Percentiles rank a stretch among this genome's conserved stretches.
These are phyloP conservation scores for Pneumocystis oryctolagi DNA, from an alignment of 1,139 yeast species.

Conservation along the genomic window DNA sequence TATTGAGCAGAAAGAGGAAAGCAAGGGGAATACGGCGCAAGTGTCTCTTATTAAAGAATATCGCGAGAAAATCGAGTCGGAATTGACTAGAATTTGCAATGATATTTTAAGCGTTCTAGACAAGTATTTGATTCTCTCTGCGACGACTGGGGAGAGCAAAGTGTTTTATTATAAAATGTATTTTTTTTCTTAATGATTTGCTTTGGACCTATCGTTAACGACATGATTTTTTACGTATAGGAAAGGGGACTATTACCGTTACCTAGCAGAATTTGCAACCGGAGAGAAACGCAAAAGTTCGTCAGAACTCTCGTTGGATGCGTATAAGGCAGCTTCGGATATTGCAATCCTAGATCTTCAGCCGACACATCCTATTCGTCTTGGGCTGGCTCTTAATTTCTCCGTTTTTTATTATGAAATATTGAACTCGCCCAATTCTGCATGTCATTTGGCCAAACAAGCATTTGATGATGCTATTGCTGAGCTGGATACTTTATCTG, in stretches of 20 bases:
- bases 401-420: slow-evolving; percentile 97
- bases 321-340: slow-evolving; percentile 89
- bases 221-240: slow-evolving; percentile 1
- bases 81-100: slow-evolving; percentile 84
- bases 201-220: too few species aligned
- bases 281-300: slow-evolving; percentile 86
- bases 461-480: slow-evolving; percentile 99
- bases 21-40: slow-evolving; percentile 82
- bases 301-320: slow-evolving; percentile 82
- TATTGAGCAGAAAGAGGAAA: slow-evolving; percentile 95
- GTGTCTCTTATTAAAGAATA: slow-evolving; percentile 82
- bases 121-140: slow-evolving; percentile 80
- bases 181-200: too few species aligned
- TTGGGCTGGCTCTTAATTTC: slow-evolving; percentile 94
- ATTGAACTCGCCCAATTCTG: slow-evolving; percentile 94
- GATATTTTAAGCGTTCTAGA: slow-evolving; percentile 80
- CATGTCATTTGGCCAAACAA: slow-evolving; percentile 96
- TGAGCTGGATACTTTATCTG: slow-evolving; percentile 91
- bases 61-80: slow-evolving; percentile 88
- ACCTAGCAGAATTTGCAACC: slow-evolving; percentile 89
- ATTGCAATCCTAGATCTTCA: slow-evolving; percentile 94
- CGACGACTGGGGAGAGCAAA: slow-evolving; percentile 93
- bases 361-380: slow-evolving; percentile 96
- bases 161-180: slow-evolving; percentile 94
- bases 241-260: slow-evolving; percentile 98